Base-by-base conservation (phyloP, 129 eudicot species). In the Solidago caesia region DNA sequence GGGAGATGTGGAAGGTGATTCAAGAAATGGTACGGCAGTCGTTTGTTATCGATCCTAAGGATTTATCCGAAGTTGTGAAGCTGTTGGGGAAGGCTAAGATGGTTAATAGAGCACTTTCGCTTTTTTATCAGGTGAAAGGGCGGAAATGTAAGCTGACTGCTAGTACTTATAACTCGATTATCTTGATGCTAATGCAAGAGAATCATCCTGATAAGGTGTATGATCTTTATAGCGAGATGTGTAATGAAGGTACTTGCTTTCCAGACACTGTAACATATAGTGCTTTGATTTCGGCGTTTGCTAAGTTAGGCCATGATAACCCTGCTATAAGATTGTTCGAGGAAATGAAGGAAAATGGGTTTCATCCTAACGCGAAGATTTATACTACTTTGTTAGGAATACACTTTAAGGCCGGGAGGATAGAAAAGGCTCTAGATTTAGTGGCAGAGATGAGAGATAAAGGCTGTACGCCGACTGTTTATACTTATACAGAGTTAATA, bases 221-320 rank as follows among this genome's bases (percentile, higher is more conserved):
- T 26, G 98, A 94, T 80, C 91, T 94, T 55, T 94, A 94, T 76
- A 90, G 81, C 48, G 98, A 94, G 77, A 94, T 94, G 98, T 94
- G 98, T 68, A 88, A 77, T 56, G 98, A 94, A 80, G 88, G 89
- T 45, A 80, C 83, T 52, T 94, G 98, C 72, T 88, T 84, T 47
- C 97, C 97, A 0, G 96, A 94, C 59, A 88, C 98, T 9, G 71
- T 86, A 48, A 93, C 98, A 2, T 94, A 94, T 79, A 83, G 97
- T 70, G 97, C 96, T n/a, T 79, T 90, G 39, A 90, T 90, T 82
- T 85, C 91, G 41, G 82, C 96, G 3, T 90, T 88, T 76, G 92
- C 79, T 21, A 94, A 90, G 77, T 67, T 88, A 62, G 96, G 96
- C 45, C 96, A 87, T 44, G 84, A 86, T 75, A 89, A 85, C 8